Conservation (phyloP, 129 eudicot species). For the Dittrichia graveolens region DNA sequence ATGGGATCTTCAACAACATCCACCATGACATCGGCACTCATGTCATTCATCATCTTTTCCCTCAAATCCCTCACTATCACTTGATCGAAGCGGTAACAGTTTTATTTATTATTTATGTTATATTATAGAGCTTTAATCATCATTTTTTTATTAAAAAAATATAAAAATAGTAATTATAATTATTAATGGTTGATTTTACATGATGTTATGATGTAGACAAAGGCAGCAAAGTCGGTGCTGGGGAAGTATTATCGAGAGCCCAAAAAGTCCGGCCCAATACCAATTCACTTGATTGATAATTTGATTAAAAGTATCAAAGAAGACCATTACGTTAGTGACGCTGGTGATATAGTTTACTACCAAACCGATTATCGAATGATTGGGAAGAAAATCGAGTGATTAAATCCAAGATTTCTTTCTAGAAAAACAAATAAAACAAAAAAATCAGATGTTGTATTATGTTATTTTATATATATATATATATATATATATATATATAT, state of each 20-base stretch:
- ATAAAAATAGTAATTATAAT: too few species aligned
- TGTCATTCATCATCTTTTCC: slow-evolving; percentile 89
- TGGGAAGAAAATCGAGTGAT: slow-evolving; percentile 35
- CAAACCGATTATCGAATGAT: slow-evolving; percentile 54
- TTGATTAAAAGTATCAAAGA: slow-evolving; percentile 52
- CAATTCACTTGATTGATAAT: slow-evolving; percentile 58
- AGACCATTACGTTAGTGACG: slow-evolving; percentile 75
- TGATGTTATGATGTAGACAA: slow-evolving; percentile 58
- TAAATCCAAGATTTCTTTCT: slow-evolving; percentile 18
- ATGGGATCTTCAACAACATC: slow-evolving; percentile 69
- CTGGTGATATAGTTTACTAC: slow-evolving; percentile 67
- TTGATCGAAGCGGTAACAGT: slow-evolving; percentile 63
- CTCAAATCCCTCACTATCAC: slow-evolving; percentile 91
- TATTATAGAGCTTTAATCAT: not conserved
- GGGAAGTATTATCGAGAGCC: slow-evolving; percentile 79
- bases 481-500: too few species aligned
- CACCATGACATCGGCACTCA: slow-evolving; percentile 92
- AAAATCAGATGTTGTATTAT: slow-evolving; percentile 17
- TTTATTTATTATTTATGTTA: not conserved
- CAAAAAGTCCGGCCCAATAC: slow-evolving; percentile 58
- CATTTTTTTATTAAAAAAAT: not conserved
- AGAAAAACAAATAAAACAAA: slow-evolving; percentile 18
- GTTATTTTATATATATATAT: slow-evolving; percentile 2
- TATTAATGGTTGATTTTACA: not conserved
- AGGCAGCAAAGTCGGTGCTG: slow-evolving; percentile 61